phyloP scores from a whole-genome alignment of 306 rosid genomes.

The Vicia villosa region DNA sequence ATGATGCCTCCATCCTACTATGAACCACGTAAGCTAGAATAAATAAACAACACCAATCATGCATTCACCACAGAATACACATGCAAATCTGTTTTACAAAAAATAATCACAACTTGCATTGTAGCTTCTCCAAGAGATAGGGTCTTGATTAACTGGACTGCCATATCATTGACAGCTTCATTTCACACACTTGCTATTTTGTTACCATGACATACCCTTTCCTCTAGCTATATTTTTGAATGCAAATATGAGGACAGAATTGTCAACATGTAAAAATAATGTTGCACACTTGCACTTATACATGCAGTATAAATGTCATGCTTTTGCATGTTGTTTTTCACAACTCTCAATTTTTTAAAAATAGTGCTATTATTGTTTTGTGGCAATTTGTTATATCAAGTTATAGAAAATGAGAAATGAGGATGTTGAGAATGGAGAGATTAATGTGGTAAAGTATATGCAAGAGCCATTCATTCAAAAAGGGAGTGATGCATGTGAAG shows the following conservation, averaged over 20 bases:
- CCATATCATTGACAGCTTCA: constrained; percentile 49
- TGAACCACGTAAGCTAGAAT: constrained; percentile 43
- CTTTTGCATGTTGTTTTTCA: constrained; percentile 36
- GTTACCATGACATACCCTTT: not conserved
- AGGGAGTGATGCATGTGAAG: too few species aligned
- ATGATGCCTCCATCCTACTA: too few species aligned
- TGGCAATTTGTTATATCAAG: too few species aligned
- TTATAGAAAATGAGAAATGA: constrained; percentile 54
- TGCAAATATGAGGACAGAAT: constrained; percentile 23
- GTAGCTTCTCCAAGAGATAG: not conserved
- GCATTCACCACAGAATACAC: constrained; percentile 7
- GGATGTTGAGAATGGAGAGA: constrained; percentile 58
- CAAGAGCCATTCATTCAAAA: too few species aligned
- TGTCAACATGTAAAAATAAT: not conserved
- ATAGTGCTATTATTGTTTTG: too few species aligned
- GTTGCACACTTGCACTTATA: not conserved
- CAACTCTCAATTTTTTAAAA: not conserved
- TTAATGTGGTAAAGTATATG: constrained; percentile 38
- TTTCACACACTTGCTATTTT: constrained; percentile 38
- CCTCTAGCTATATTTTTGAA: not conserved
- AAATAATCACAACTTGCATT: constrained; percentile 18
- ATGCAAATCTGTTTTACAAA: constrained; percentile 30
- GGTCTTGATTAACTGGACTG: constrained; percentile 22
- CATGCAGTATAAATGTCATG: constrained; percentile 34
- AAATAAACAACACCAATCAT: constrained; percentile 21